Evolutionary conservation across 1,284 basidiomycete genomes (phyloP).

Genomic region (Pholiota adiposa): DNA sequence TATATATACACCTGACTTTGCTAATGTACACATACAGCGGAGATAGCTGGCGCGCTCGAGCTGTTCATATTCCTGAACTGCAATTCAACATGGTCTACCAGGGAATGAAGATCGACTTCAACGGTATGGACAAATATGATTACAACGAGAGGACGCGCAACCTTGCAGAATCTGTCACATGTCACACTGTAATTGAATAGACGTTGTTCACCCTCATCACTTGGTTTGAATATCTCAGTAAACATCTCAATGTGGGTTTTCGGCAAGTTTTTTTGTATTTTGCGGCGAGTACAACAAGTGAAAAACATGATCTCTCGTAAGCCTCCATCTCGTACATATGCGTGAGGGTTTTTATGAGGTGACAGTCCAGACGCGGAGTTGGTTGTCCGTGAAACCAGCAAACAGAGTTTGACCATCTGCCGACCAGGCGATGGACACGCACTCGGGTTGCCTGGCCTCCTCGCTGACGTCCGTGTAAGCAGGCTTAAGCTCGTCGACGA

Average conservation of each 20-base stretch:
- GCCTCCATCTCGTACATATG: conserved; percentile 28
- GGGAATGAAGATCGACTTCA: conserved; percentile 75
- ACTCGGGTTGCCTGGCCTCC: conserved; percentile 89
- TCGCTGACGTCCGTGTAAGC: conserved; percentile 84
- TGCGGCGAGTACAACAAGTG: conserved; percentile 29
- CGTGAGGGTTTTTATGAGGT: conserved; percentile 58
- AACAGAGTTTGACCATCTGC: conserved; percentile 98
- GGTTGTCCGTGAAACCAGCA: conserved; percentile 92
- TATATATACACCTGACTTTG: neutral
- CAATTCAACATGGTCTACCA: conserved; percentile 67
- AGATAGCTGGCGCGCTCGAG: conserved; percentile 79
- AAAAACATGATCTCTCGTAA: conserved; percentile 24
- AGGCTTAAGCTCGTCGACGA: conserved; percentile 98
- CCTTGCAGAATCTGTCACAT: conserved; percentile 46
- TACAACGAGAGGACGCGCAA: conserved; percentile 64
- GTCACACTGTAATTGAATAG: conserved; percentile 8
- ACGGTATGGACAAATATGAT: conserved; percentile 76
- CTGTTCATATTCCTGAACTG: conserved; percentile 69
- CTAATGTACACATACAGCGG: conserved; percentile 45
- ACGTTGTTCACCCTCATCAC: neutral
- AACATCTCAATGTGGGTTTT: conserved; percentile 29
- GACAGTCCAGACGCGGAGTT: conserved; percentile 92
- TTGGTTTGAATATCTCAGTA: neutral
- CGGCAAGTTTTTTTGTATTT: conserved; percentile 43
- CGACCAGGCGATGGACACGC: conserved; percentile 98